Evolutionary conservation across 768 basidiomycete genomes (phyloP).

Genomic region (Lentinus tigrinus): DNA sequence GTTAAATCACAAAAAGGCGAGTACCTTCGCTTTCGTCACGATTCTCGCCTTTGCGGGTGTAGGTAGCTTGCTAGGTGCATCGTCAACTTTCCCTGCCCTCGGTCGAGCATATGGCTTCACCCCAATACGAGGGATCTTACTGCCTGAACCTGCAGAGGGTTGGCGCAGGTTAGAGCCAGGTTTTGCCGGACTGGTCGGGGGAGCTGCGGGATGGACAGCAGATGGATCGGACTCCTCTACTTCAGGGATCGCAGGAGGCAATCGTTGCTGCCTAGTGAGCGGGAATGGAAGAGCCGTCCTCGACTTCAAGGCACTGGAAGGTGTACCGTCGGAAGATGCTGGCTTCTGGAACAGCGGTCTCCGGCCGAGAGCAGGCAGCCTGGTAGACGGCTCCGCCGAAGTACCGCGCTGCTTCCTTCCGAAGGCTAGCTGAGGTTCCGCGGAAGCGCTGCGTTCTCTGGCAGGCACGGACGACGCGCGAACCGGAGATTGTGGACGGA

Average conservation of each 20-base stretch:
- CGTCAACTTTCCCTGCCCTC: conserved; percentile 1
- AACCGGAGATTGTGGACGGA: conserved; percentile 8
- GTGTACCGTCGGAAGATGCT: conserved; percentile 6
- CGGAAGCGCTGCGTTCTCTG: conserved; percentile 11
- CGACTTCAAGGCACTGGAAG: conserved; percentile 2
- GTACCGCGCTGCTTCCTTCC: conserved; percentile 28
- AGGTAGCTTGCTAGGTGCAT: conserved; percentile 5
- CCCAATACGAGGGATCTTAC: conserved; percentile 35
- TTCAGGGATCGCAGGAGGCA: conserved; percentile 22
- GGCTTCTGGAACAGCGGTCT: conserved; percentile 14
- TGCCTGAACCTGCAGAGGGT: conserved; percentile 28
- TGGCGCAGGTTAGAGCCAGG: conserved; percentile 24
- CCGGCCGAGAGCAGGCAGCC: conserved; percentile 7
- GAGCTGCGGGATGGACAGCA: background rate
- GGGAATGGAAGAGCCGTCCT: conserved; percentile 12
- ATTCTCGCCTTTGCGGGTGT: background rate
- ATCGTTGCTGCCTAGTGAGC: conserved; percentile 1
- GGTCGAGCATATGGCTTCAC: conserved; percentile 33
- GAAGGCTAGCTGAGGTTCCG: conserved; percentile 15
- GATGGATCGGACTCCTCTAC: conserved; percentile 13
- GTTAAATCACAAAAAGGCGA: background rate
- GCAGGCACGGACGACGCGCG: conserved; percentile 1
- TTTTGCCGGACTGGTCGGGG: conserved; percentile 5
- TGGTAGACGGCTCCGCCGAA: conserved; percentile 36
- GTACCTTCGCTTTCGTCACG: background rate